Base-by-base conservation (phyloP, 371 early-diverging fungal species). In the Capniomyces stellatus region DNA sequence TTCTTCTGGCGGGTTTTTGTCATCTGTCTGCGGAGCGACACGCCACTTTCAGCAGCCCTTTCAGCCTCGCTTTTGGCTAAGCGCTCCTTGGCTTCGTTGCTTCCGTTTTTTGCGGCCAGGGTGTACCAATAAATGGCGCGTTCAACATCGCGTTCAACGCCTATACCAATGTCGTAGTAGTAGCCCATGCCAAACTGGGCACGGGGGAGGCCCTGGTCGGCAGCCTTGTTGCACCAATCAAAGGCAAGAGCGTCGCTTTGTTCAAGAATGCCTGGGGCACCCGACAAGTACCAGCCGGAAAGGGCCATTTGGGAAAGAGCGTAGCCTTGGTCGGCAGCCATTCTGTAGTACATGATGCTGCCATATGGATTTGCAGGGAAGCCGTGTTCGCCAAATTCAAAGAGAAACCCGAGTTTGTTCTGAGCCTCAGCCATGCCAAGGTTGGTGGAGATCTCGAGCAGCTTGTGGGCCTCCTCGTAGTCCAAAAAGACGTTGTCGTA, bases 151-250 rank as follows among this genome's bases (percentile, higher is more conserved):
- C 59, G 67, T n/a, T 68, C 64, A 22, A 79, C 72, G 22, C 89
- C 87, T 54, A 92, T 81, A 19, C 89, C 90, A 56, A 82, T 73
- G 64, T 97, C 96, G 48, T 78, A 72, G 67, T 87, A 92, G 62
- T 93, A 89, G 2, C 92, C 97, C 59, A 97, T 80, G 3, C 90
- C 80, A 65, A 87, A 94, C 64, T 92, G 87, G 1, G 98, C 98
- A 63, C 83, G 85, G 18, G 92, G 77, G 21, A 89, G 54, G 0
- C 82, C 80, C 61, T 78, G 75, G 50, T 79, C 78, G 8, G 90
- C 86, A 1, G 97, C 91, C 48, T 76, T 75, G 46, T 77, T 70
- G 21, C 88, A 88, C 85, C 92, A 92, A 44, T 78, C 63, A 68
- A 84, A 94, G 12, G 98, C 94, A 57, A 85, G 78, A n/a, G 77